These are phyloP conservation scores for Fusarium citri DNA, from an alignment of 2,329 filamentous ascomycete genomes.

Conservation along the genomic window DNA sequence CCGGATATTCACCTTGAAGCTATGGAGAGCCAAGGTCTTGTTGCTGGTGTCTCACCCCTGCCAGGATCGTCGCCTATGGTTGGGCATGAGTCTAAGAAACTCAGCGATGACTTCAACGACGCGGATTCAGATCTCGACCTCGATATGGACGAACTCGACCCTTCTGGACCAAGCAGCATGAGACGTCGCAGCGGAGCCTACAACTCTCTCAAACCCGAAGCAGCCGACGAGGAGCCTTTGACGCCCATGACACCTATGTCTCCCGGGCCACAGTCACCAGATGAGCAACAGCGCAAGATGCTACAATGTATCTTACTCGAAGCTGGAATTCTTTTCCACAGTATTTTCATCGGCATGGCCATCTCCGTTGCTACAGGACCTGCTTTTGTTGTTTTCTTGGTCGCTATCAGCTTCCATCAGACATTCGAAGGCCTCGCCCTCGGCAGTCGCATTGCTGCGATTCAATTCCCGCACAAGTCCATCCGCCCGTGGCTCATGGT, in stretches of 20 bases:
- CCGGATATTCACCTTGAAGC: constrained; percentile 64
- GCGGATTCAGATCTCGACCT: constrained; percentile 69
- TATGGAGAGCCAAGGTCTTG: constrained; percentile 65
- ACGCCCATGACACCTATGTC: constrained; percentile 41
- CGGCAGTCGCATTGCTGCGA: constrained; percentile 84
- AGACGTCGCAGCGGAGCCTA: constrained; percentile 47
- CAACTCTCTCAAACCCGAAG: constrained; percentile 48
- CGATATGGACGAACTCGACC: constrained; percentile 71
- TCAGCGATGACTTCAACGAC: constrained; percentile 52
- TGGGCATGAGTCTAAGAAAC: constrained; percentile 41
- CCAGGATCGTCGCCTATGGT: constrained; percentile 63
- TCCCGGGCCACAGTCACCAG: constrained; percentile 53
- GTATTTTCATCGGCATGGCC: constrained; percentile 88
- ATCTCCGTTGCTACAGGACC: constrained; percentile 84
- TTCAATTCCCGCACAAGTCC: constrained; percentile 80
- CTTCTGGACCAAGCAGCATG: constrained; percentile 46
- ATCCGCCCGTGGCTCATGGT: constrained; percentile 87
- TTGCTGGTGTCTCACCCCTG: constrained; percentile 68
- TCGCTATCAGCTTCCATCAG: constrained; percentile 87
- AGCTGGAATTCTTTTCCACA: constrained; percentile 86
- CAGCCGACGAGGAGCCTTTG: constrained; percentile 46
- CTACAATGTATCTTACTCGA: constrained; percentile 84
- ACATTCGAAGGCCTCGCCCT: constrained; percentile 90
- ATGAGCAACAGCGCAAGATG: constrained; percentile 74
- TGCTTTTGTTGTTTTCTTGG: constrained; percentile 81